These are phyloP conservation scores for Camelina neglecta DNA, from an alignment of 345 rosid species.

Conservation along the genomic window DNA sequence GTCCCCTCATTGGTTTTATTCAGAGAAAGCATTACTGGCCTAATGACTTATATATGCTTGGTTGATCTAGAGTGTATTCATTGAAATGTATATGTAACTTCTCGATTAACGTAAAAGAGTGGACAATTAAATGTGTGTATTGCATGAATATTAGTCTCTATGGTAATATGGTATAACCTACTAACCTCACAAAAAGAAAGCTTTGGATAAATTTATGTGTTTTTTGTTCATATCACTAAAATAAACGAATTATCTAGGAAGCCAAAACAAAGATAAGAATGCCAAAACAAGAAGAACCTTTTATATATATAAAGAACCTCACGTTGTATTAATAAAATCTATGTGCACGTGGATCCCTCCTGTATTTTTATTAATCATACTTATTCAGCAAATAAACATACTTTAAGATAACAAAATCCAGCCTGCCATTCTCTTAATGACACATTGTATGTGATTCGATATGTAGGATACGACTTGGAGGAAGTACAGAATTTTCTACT, in stretches of 20 bases:
- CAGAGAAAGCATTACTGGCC: neutral
- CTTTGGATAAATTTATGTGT: too few relatives aligned
- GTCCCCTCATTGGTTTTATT: constrained; percentile 29
- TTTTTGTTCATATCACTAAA: neutral
- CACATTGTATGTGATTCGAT: constrained; percentile 42
- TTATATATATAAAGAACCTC: constrained; percentile 13
- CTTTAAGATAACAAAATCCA: constrained; percentile 36
- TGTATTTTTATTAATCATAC: constrained; percentile 23
- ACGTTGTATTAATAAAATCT: constrained; percentile 30
- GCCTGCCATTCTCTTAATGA: constrained; percentile 50
- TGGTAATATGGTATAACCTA: too few relatives aligned
- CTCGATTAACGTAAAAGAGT: neutral
- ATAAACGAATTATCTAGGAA: constrained; percentile 19
- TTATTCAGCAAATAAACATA: constrained; percentile 7
- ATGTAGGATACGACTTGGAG: constrained; percentile 35
- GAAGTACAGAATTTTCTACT: constrained; percentile 25
- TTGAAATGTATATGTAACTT: too few relatives aligned
- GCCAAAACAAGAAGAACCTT: neutral
- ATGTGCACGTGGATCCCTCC: constrained; percentile 39
- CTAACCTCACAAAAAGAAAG: too few relatives aligned
- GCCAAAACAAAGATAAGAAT: constrained; percentile 11
- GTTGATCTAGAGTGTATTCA: constrained; percentile 6
- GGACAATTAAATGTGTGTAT: neutral
- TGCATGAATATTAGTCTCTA: neutral
- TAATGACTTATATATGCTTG: constrained; percentile 10